Percentiles rank a stretch among this genome's conserved stretches.
Conservation (phyloP, 2,329 filamentous ascomycete species). For the Penicillium sclerotigenum region DNA sequence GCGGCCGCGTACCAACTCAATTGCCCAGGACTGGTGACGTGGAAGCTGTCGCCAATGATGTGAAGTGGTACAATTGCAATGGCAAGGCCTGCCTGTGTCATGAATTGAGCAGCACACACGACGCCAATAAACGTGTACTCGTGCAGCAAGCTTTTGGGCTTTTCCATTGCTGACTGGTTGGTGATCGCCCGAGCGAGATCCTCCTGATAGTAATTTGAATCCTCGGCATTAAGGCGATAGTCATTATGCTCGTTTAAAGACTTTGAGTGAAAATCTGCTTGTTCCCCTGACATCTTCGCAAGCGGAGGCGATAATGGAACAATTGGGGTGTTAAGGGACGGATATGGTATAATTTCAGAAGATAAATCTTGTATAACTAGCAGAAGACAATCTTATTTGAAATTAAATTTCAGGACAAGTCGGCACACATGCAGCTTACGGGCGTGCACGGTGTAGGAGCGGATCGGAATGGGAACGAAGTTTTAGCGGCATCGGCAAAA, state of each 20-base stretch:
- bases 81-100: constrained; percentile 46
- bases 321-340: neutral
- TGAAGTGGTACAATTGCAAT: constrained; percentile 33
- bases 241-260: neutral
- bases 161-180: neutral
- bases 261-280: neutral
- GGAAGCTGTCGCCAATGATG: constrained; percentile 51
- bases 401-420: neutral
- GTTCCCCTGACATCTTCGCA: neutral
- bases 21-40: constrained; percentile 51
- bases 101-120: constrained; percentile 35
- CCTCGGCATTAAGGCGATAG: neutral
- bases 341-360: neutral
- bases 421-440: neutral
- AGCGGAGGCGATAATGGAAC: no score
- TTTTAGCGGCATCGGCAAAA: neutral
- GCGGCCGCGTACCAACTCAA: constrained; percentile 42
- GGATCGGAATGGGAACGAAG: neutral
- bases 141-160: neutral
- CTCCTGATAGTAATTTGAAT: neutral
- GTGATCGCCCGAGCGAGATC: neutral
- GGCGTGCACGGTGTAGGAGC: neutral
- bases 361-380: no score
- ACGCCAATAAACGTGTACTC: constrained; percentile 26
- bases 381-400: neutral